phyloP scores from a whole-genome alignment of 805 yeast genomes.

The Spathaspora hagerdaliae region DNA sequence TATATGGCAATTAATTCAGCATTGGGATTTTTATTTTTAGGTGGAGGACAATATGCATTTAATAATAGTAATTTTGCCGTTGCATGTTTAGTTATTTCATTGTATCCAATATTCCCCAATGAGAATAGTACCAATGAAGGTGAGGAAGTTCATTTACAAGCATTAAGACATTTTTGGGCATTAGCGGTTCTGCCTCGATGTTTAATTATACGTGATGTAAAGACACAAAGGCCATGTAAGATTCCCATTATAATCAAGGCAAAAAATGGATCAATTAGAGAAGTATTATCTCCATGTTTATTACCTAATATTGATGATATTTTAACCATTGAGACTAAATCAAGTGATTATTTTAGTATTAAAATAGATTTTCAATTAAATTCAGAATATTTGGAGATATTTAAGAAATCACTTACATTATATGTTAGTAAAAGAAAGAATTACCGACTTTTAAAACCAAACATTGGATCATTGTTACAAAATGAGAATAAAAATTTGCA shows the following conservation, averaged over 20 bases:
- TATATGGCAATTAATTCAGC: slow-evolving; percentile 78
- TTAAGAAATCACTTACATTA: slow-evolving; percentile 43
- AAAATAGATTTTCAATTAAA: slow-evolving; percentile 39
- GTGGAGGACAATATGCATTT: slow-evolving; percentile 89
- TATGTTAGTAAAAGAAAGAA: slow-evolving; percentile 48
- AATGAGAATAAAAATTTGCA: slow-evolving; percentile 25
- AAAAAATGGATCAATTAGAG: slow-evolving; percentile 32
- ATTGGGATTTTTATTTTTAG: slow-evolving; percentile 81
- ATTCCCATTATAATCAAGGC: slow-evolving; percentile 37
- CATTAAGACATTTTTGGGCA: slow-evolving; percentile 87
- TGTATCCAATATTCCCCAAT: slow-evolving; percentile 71
- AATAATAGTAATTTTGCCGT: slow-evolving; percentile 57
- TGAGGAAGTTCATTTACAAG: slow-evolving; percentile 69
- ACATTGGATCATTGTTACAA: slow-evolving; percentile 29
- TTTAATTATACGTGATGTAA: slow-evolving; percentile 69
- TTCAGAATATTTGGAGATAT: slow-evolving; percentile 39
- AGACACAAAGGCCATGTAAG: slow-evolving; percentile 52
- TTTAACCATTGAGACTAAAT: slow-evolving; percentile 40
- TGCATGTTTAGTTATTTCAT: slow-evolving; percentile 66
- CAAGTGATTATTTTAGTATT: slow-evolving; percentile 53
- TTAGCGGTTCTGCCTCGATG: slow-evolving; percentile 78
- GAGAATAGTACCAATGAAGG: slow-evolving; percentile 31
- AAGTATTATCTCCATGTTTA: slow-evolving; percentile 58
- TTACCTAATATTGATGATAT: slow-evolving; percentile 59
- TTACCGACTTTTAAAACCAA: slow-evolving; percentile 32